Percentiles rank a stretch among this genome's conserved stretches.
Evolutionary conservation across 2,329 filamentous ascomycete species (phyloP).

Genomic region (Hypoxylon sp.): DNA sequence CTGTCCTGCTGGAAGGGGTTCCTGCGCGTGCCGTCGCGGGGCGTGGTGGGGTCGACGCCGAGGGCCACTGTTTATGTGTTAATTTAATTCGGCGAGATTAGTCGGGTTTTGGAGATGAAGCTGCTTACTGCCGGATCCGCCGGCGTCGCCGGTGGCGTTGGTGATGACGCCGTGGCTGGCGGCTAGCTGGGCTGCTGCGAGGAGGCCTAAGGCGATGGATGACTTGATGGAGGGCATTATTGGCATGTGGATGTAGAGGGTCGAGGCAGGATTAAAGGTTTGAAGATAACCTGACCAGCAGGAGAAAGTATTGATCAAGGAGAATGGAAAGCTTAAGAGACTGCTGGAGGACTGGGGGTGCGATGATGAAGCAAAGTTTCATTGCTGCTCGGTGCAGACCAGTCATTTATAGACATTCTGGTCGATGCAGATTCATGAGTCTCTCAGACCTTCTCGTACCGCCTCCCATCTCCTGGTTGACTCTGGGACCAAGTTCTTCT

Average conservation of each 20-base stretch:
- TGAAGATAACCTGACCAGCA: constrained; percentile 46
- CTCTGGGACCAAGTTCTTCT: neutral
- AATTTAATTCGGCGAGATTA: constrained; percentile 12
- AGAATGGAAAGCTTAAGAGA: constrained; percentile 17
- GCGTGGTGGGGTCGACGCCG: constrained; percentile 66
- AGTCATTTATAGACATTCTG: constrained; percentile 43
- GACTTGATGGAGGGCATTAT: constrained; percentile 49
- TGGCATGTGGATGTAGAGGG: constrained; percentile 3
- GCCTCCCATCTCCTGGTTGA: neutral
- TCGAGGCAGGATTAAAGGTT: constrained; percentile 29
- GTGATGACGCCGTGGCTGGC: constrained; percentile 72
- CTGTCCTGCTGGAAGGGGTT: constrained; percentile 73
- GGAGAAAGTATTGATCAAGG: constrained; percentile 36
- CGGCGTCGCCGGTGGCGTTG: constrained; percentile 67
- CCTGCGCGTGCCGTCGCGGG: constrained; percentile 71
- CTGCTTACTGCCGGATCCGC: constrained; percentile 64
- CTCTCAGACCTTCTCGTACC: constrained; percentile 11
- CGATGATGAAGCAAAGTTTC: constrained; percentile 39
- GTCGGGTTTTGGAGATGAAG: neutral
- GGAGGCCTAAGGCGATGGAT: constrained; percentile 59
- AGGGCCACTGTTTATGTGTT: constrained; percentile 55
- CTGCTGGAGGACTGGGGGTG: constrained; percentile 39
- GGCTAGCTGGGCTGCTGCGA: constrained; percentile 67
- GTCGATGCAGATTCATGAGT: constrained; percentile 27
- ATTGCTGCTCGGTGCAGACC: constrained; percentile 18